Conservation (phyloP, 768 basidiomycete genomes). For the Trametes punicea region DNA sequence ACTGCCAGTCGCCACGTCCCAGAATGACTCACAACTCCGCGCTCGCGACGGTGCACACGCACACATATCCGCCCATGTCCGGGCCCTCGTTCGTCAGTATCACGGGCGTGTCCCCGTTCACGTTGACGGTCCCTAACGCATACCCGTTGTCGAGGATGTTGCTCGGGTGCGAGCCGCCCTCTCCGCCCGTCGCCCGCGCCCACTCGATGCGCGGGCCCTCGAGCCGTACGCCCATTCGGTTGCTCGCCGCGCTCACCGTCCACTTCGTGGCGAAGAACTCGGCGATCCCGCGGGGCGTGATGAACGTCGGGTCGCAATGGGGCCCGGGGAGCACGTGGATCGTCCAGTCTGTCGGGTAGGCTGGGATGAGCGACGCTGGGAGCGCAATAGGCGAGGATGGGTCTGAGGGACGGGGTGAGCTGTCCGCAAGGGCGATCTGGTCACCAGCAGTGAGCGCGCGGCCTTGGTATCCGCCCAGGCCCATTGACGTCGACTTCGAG, state of each 20-base stretch:
- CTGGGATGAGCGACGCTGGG: slow-evolving; percentile 35
- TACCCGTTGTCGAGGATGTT: slow-evolving; percentile 67
- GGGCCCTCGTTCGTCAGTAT: slow-evolving; percentile 61
- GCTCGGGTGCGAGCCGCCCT: slow-evolving; percentile 66
- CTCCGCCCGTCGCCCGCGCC: slow-evolving; percentile 55
- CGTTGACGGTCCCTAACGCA: slow-evolving; percentile 49
- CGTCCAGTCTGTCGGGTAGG: slow-evolving; percentile 47
- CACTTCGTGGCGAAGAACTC: slow-evolving; percentile 52
- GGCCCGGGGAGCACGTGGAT: slow-evolving; percentile 60
- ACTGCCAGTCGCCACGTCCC: neutral
- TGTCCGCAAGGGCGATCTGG: slow-evolving; percentile 40
- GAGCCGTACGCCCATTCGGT: slow-evolving; percentile 62
- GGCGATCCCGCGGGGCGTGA: slow-evolving; percentile 45
- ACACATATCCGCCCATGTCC: slow-evolving; percentile 62
- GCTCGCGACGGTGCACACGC: slow-evolving; percentile 49
- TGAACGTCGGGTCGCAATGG: slow-evolving; percentile 55
- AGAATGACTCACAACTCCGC: slow-evolving; percentile 45
- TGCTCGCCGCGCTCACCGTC: slow-evolving; percentile 54
- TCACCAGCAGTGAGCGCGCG: slow-evolving; percentile 51
- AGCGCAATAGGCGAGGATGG: slow-evolving; percentile 11
- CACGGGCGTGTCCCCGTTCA: slow-evolving; percentile 71
- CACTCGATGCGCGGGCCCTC: slow-evolving; percentile 50
- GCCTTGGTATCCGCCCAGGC: slow-evolving; percentile 61
- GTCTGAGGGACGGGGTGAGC: slow-evolving; percentile 26
- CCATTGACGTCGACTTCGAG: slow-evolving; percentile 64